These are phyloP conservation scores for Colletotrichum euphorbiae DNA, from an alignment of 2,329 filamentous ascomycete species.

Conservation along the genomic window DNA sequence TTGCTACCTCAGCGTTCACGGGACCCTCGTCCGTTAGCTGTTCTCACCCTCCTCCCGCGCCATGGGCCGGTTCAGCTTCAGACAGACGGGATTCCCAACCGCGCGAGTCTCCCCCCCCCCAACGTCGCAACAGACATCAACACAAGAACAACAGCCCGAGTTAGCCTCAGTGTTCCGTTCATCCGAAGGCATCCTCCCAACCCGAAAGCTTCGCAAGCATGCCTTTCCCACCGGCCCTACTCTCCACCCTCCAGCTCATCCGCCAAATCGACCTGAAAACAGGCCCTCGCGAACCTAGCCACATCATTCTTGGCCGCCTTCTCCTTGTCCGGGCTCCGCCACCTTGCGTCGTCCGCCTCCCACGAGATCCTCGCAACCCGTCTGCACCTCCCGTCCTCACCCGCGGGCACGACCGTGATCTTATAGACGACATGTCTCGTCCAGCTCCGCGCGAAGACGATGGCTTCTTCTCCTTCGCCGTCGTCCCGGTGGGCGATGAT, in stretches of 20 bases:
- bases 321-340: neutral
- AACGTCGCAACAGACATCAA: neutral
- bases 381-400: neutral
- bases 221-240: no score
- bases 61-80: no score
- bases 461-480: neutral
- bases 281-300: neutral
- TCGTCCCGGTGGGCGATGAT: neutral
- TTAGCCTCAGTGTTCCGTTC: slow-evolving; percentile 7
- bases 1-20: no score
- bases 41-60: no score
- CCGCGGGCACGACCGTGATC: slow-evolving; percentile 4
- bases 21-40: no score
- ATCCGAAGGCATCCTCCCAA: neutral
- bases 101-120: neutral
- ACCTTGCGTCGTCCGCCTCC: neutral
- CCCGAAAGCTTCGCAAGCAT: no score
- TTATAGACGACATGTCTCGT: slow-evolving; percentile 4
- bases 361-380: slow-evolving; percentile 8
- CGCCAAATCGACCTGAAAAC: neutral
- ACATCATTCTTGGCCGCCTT: slow-evolving; percentile 2
- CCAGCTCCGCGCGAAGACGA: slow-evolving; percentile 26
- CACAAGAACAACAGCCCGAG: slow-evolving; percentile 1
- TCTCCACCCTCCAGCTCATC: neutral
- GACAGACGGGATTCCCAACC: neutral